Conservation (phyloP, 768 basidiomycete genomes). For the Psilocybe sp. region DNA sequence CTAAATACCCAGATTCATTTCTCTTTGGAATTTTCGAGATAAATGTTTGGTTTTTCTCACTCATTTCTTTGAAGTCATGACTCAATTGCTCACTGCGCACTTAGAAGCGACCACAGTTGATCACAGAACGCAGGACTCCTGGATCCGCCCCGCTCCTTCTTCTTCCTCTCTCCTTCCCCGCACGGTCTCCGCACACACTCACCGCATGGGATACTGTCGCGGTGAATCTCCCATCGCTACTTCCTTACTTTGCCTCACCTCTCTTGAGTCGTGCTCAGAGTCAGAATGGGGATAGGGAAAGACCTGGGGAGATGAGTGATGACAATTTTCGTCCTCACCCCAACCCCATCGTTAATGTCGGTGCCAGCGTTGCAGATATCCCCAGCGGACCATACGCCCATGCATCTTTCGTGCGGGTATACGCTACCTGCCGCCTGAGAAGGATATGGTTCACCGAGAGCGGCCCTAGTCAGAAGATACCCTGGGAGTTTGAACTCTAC, state of each 20-base stretch:
- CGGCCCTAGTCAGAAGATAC: constrained; percentile 47
- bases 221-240: constrained; percentile 55
- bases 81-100: constrained; percentile 8
- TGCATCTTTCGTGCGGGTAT: constrained; percentile 70
- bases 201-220: constrained; percentile 71
- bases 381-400: constrained; percentile 63
- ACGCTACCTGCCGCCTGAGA: constrained; percentile 74
- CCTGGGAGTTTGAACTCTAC: constrained; percentile 81
- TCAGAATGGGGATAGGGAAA: constrained; percentile 7
- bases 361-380: constrained; percentile 6
- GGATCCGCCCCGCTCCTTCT: constrained; percentile 49
- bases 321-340: constrained; percentile 7
- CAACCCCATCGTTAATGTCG: background rate
- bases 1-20: background rate
- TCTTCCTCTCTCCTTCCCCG: constrained; percentile 74
- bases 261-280: constrained; percentile 9
- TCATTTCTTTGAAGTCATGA: background rate
- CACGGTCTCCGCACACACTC: constrained; percentile 54
- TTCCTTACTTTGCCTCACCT: constrained; percentile 59
- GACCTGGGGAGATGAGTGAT: constrained; percentile 2
- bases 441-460: constrained; percentile 74
- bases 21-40: background rate
- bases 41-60: background rate
- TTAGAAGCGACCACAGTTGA: constrained; percentile 57
- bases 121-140: constrained; percentile 25